Evolutionary conservation across 2,329 filamentous ascomycete species (phyloP).

Genomic region (Colletotrichum somersetense): DNA sequence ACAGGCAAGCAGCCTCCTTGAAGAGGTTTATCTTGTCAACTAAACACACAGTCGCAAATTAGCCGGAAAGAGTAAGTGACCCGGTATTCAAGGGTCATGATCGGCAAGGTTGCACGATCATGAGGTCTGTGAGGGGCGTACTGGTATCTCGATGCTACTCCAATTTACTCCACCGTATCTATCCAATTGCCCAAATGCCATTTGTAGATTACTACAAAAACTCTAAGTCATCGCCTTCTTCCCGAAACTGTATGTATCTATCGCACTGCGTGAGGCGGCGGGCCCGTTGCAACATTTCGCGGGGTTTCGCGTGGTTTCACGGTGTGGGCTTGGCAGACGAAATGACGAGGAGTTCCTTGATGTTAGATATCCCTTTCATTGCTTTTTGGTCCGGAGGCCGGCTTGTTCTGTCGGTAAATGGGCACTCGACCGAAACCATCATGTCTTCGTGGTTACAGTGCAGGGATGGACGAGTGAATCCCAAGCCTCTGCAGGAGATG

Average conservation of each 20-base stretch:
- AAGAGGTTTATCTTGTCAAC: constrained; percentile 12
- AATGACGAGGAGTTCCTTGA: not conserved
- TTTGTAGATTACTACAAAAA: constrained; percentile 9
- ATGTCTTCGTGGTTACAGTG: not conserved
- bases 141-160: not conserved
- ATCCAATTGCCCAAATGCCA: not conserved
- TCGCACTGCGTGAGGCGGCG: not conserved
- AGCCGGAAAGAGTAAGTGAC: not conserved
- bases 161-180: not conserved
- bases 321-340: not conserved
- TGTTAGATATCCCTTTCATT: not conserved
- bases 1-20: too few relatives aligned
- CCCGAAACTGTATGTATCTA: too few relatives aligned
- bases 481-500: not conserved
- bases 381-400: not conserved
- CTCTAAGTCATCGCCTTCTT: not conserved
- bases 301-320: not conserved
- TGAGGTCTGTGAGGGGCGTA: not conserved
- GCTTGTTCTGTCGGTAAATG: constrained; percentile 4
- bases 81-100: not conserved
- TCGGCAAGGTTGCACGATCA: not conserved
- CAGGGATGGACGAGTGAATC: not conserved
- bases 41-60: not conserved
- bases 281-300: not conserved
- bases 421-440: constrained; percentile 8